Evolutionary conservation across 164 flowering plant species (phyloP).

Genomic region (Brasenia schreberi): DNA sequence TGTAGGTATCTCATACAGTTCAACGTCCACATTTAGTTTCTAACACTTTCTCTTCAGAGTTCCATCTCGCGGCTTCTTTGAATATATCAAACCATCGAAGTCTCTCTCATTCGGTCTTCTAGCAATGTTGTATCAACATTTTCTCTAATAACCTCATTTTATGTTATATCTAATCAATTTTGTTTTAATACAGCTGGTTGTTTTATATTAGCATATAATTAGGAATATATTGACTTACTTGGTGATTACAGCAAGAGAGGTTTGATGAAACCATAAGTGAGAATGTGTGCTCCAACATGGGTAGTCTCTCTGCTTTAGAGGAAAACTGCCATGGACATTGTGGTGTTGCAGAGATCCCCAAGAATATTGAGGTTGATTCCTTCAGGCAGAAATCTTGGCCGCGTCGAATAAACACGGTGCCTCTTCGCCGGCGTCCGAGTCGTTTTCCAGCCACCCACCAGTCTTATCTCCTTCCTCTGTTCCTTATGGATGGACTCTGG

Average conservation of each 20-base stretch:
- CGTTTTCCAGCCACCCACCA: neutral
- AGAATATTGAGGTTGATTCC: conserved; percentile 51
- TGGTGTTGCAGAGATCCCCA: conserved; percentile 35
- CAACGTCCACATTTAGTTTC: too few relatives aligned
- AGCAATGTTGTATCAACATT: too few relatives aligned
- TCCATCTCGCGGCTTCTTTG: too few relatives aligned
- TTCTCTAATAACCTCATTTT: too few relatives aligned
- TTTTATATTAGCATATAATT: too few relatives aligned
- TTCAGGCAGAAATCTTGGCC: neutral
- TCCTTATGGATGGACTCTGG: neutral
- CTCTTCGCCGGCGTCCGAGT: neutral
- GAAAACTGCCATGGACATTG: neutral
- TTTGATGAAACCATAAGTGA: neutral
- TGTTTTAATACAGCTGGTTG: too few relatives aligned
- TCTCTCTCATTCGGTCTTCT: too few relatives aligned
- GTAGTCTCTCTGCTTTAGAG: neutral
- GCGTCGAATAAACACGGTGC: neutral
- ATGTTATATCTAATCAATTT: too few relatives aligned
- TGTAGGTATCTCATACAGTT: too few relatives aligned
- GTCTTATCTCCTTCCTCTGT: neutral
- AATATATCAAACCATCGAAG: too few relatives aligned
- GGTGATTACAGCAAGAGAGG: neutral
- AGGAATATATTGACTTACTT: neutral
- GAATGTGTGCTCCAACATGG: neutral
- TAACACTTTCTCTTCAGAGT: too few relatives aligned